phyloP scores from a whole-genome alignment of 2,329 filamentous ascomycete genomes.

The Venturiaceae sp. region DNA sequence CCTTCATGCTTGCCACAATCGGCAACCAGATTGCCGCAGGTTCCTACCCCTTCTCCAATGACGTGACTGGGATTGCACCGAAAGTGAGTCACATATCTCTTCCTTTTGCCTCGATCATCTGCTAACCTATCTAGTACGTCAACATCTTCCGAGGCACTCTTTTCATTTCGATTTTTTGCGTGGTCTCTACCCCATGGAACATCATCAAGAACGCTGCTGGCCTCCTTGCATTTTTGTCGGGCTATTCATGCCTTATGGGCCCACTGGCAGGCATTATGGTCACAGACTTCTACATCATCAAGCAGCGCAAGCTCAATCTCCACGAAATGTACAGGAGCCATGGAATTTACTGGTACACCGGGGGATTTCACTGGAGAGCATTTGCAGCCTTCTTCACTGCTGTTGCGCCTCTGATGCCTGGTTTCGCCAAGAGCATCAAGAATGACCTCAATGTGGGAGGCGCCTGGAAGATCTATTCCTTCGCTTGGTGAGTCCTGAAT shows the following conservation, averaged over 20 bases:
- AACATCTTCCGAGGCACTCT: slow-evolving; percentile 24
- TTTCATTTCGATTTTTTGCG: slow-evolving; percentile 25
- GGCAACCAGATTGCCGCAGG: slow-evolving; percentile 32
- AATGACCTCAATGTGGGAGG: slow-evolving; percentile 27
- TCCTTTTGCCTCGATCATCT: too few relatives aligned
- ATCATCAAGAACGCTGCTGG: slow-evolving; percentile 26
- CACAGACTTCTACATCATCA: slow-evolving; percentile 24
- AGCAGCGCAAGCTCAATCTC: slow-evolving; percentile 23
- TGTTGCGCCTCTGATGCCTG: slow-evolving; percentile 25
- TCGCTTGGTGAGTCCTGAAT: slow-evolving; percentile 21
- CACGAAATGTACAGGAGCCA: slow-evolving; percentile 21
- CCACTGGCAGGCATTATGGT: slow-evolving; percentile 24
- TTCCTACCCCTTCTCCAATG: slow-evolving; percentile 26
- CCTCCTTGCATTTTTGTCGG: slow-evolving; percentile 23
- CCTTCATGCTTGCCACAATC: slow-evolving; percentile 32
- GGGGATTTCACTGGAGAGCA: slow-evolving; percentile 24
- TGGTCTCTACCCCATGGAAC: slow-evolving; percentile 24
- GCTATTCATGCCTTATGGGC: slow-evolving; percentile 26
- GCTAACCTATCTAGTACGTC: slow-evolving; percentile 11
- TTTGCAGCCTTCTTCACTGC: slow-evolving; percentile 21
- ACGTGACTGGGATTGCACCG: slow-evolving; percentile 22
- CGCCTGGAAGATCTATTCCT: slow-evolving; percentile 32
- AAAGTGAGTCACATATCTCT: slow-evolving; percentile 20
- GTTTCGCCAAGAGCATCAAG: slow-evolving; percentile 30
- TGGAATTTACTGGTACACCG: slow-evolving; percentile 24